phyloP scores from a whole-genome alignment of 176 grass and related monocot genomes.

The Ensete ventricosum region DNA sequence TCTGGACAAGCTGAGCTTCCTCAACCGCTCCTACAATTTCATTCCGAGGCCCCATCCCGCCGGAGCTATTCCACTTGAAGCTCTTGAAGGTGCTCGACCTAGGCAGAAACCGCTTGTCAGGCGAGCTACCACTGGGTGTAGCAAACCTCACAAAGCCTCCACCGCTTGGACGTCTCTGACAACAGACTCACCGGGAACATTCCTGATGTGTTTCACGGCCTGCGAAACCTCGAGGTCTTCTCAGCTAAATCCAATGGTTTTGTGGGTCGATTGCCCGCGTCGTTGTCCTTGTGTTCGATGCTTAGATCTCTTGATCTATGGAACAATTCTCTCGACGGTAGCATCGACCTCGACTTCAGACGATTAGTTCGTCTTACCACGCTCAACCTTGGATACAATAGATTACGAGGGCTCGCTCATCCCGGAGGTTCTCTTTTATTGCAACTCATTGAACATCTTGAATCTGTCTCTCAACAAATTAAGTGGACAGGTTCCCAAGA shows the following conservation, averaged over 20 bases:
- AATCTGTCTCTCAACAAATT: background rate
- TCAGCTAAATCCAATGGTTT: background rate
- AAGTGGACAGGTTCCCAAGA: background rate
- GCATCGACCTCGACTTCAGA: background rate
- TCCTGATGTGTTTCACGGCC: background rate
- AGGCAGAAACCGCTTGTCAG: background rate
- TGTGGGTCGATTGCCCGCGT: background rate
- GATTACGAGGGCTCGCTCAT: background rate
- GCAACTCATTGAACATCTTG: background rate
- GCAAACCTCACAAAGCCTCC: background rate
- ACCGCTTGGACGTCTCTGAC: background rate
- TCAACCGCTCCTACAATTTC: conserved; percentile 1
- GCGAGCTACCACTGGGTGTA: background rate
- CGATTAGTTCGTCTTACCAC: background rate
- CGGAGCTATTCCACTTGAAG: background rate
- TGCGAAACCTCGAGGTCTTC: background rate
- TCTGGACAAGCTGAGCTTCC: background rate
- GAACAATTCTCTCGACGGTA: conserved; percentile 4
- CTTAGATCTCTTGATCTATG: background rate
- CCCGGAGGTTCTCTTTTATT: background rate
- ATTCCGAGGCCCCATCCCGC: background rate
- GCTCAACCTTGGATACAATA: background rate
- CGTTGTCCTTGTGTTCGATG: background rate
- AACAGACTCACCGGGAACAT: background rate
- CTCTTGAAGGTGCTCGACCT: background rate